Evolutionary conservation across 495 filamentous ascomycete species (phyloP), one percentile per base, ranked within the genome.

Genomic region (Tuber microsphaerosporum): DNA sequence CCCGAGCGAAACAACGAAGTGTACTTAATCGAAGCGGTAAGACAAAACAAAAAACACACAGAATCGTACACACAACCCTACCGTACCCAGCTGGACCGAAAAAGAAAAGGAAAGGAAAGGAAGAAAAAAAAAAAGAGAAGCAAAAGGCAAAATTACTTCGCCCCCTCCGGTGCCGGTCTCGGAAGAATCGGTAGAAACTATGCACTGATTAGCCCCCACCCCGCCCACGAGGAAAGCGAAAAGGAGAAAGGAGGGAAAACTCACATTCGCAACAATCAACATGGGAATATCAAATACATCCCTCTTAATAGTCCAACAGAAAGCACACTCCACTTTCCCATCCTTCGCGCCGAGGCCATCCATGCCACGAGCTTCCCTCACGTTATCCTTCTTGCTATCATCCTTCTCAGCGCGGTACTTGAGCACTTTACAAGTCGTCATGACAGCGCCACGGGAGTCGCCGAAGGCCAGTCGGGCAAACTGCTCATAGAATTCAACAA

Each of bases 201-300:
- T 65, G 16, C n/a, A 65, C 14, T 31, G 3, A 61, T 65, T 65
- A 65, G 56, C 56, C 12, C 51, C 22, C 48, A 6, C 48, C 48
- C 48, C 48, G 20, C 2, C 48, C 22, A 56, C 48, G 26, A 31
- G 31, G n/a, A 65, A 65, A 65, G 16, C 10, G n/a, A 51, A 20
- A 51, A 56, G 14, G 56, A n/a, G 56, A 7, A 31, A 14, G 14
- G 65, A 69, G 45, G n/a, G 17, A 75, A 42, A 6, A 90, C 94
- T 90, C 82, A 97, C 95, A 85, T 97, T 97, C 86, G 97, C 94
- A 81, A 97, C 90, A 84, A 97, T 95, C 84, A 99, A 85, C 94
- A 97, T 97, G 42, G 95, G 95, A 84, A 99, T 97, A 84, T 97
- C 95, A 85, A 98, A 99, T 69, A 95, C 92, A 84, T 99, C 95